These are phyloP conservation scores for Isoetes taiwanensis DNA, from an alignment of 75 land plant species.

Conservation along the genomic window DNA sequence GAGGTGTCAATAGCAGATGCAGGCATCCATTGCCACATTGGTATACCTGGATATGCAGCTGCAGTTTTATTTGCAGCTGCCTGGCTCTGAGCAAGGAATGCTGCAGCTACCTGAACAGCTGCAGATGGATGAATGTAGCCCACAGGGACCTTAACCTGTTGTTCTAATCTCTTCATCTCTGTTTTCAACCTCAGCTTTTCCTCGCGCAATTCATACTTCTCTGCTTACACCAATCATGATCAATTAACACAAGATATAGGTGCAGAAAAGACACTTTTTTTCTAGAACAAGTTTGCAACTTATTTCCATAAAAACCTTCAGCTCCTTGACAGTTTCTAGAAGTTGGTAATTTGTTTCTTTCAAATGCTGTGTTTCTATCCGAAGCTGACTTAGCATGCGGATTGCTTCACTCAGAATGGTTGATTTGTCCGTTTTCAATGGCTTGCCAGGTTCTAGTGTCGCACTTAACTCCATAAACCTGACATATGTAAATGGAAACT, in stretches of 20 bases:
- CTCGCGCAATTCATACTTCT: slow-evolving; percentile 33
- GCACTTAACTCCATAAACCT: slow-evolving; percentile 58
- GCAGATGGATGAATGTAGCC: slow-evolving; percentile 54
- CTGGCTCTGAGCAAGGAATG: slow-evolving; percentile 28
- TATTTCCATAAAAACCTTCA: slow-evolving; percentile 50
- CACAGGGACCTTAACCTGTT: slow-evolving; percentile 27
- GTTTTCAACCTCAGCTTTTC: slow-evolving; percentile 34
- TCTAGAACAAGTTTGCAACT: neutral
- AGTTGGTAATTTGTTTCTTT: slow-evolving; percentile 49
- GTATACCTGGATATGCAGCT: slow-evolving; percentile 45
- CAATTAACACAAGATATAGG: neutral
- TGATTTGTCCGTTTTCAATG: slow-evolving; percentile 48
- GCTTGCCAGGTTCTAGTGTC: slow-evolving; percentile 46
- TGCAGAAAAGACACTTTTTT: neutral
- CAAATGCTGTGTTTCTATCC: slow-evolving; percentile 36
- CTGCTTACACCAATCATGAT: slow-evolving; percentile 26
- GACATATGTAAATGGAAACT: slow-evolving; percentile 8
- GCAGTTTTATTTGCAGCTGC: slow-evolving; percentile 25
- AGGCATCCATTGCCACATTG: slow-evolving; percentile 95
- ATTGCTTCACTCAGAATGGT: slow-evolving; percentile 51
- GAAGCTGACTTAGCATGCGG: slow-evolving; percentile 41
- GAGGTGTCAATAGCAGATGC: slow-evolving; percentile 65
- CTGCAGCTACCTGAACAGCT: slow-evolving; percentile 23
- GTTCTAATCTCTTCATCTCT: slow-evolving; percentile 36
- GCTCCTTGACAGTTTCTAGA: slow-evolving; percentile 31